Percentiles rank a stretch among this genome's conserved stretches.
These are phyloP conservation scores for Pythium aquatile DNA, from an alignment of 352 stramenopile genomes.

Conservation along the genomic window DNA sequence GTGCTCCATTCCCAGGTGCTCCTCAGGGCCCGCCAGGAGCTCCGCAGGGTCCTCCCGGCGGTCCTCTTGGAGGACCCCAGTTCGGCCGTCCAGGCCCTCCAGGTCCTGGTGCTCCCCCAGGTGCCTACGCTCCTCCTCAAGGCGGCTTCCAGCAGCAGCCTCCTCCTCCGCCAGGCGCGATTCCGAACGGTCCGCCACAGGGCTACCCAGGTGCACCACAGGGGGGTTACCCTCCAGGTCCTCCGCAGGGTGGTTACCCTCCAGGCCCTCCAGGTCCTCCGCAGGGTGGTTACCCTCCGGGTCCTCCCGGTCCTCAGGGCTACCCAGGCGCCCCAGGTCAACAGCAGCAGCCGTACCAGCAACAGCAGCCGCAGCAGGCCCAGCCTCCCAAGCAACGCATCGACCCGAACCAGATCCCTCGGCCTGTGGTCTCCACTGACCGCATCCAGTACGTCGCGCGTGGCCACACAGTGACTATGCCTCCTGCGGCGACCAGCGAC, in stretches of 20 bases:
- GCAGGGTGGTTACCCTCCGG: constrained; percentile 5
- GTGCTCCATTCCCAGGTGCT: constrained; percentile 16
- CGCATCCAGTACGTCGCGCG: constrained; percentile 73
- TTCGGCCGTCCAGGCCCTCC: constrained; percentile 16
- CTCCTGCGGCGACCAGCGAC: constrained; percentile 68
- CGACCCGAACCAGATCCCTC: constrained; percentile 86
- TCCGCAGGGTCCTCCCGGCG: constrained; percentile 3
- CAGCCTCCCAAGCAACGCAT: constrained; percentile 76
- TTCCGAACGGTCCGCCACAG: constrained; percentile 17
- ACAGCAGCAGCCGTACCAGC: constrained; percentile 20
- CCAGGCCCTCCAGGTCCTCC: constrained; percentile 5
- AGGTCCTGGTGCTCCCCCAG: constrained; percentile 3
- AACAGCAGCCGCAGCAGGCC: constrained; percentile 37
- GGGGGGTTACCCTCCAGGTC: background rate
- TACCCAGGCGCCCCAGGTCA: constrained; percentile 14
- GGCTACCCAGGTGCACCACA: background rate
- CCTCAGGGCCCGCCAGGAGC: constrained; percentile 14
- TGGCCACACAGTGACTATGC: constrained; percentile 83
- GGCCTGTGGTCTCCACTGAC: constrained; percentile 65
- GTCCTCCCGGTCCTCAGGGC: constrained; percentile 6
- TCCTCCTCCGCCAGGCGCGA: constrained; percentile 11
- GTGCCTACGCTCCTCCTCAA: constrained; percentile 4
- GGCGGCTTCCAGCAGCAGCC: constrained; percentile 16
- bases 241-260: background rate
- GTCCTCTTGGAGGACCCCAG: constrained; percentile 14